Evolutionary conservation across 2,329 filamentous ascomycete species (phyloP), one percentile per base, ranked within the genome.

Genomic region (Alternaria alternata): DNA sequence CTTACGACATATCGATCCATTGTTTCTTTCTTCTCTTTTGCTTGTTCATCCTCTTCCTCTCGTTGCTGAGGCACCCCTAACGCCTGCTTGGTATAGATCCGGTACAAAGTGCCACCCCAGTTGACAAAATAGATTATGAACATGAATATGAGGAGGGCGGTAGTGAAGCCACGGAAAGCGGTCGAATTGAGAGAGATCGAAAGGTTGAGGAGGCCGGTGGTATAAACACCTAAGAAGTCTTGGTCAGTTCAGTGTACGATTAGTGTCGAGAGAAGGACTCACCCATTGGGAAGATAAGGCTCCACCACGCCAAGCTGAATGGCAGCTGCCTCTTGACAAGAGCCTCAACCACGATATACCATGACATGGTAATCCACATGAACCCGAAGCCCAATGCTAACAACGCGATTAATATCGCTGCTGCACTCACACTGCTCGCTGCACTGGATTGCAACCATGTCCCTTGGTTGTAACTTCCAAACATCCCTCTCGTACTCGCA

Each of bases 271-370:
- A 22, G 14, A 28, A 4, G 3, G 26, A 46, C 61, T 36, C 61
- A 65, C 58, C 59, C 61, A 64, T 68, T 18, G 67, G 67, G 43
- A 64, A 71, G 8, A 67, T 66, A 57, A 66, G 47, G 16, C 59
- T 65, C 61, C 63, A 65, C 64, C 63, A 67, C n/a, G 64, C 58
- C 51, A 68, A 38, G 20, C 51, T 63, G n/a, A 60, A 66, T 3
- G 66, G 58, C 24, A 68, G 34, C 32, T 59, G 54, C 14, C 51
- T 62, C 48, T 65, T 59, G 8, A 65, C 43, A 3, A 59, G 26
- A 26, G 52, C 53, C 41, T 68, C 66, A 5, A 65, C 11, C 9
- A 66, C 51, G 28, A 63, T 47, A n/a, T 65, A 68, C 66, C 64
- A 65, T 8, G 59, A 46, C 12, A 66, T 47, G 5, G 59, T 59